A percentile compares a stretch with the other conserved stretches of the same genome.
Evolutionary conservation across 1,284 basidiomycete species (phyloP).

Genomic region (Puccinia triticina): DNA sequence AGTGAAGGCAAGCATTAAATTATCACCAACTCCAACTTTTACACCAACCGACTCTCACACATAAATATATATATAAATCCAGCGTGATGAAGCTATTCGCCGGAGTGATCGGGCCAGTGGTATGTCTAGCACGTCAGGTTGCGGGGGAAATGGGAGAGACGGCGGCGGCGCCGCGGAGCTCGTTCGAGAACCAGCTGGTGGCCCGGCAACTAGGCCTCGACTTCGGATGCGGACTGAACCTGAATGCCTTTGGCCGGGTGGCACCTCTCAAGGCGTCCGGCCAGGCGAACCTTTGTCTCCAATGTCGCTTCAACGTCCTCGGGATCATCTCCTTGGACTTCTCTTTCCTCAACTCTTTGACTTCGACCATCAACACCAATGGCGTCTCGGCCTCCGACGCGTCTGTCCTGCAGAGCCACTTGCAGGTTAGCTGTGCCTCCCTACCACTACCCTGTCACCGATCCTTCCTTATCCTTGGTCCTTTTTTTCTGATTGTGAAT

Average conservation of each 20-base stretch:
- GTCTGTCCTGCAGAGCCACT: not conserved
- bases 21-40: no score
- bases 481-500: no score
- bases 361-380: not conserved
- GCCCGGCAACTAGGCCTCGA: not conserved
- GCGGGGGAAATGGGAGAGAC: not conserved
- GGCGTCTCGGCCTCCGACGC: not conserved
- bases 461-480: no score
- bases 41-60: no score
- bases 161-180: not conserved
- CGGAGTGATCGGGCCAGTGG: no score
- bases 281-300: not conserved
- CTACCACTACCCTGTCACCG: not conserved
- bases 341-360: not conserved
- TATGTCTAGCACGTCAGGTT: not conserved
- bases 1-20: no score
- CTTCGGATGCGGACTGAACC: not conserved
- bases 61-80: no score
- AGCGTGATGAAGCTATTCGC: no score
- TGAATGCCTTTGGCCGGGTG: not conserved
- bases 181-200: not conserved
- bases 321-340: not conserved
- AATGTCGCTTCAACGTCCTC: conserved; percentile 10
- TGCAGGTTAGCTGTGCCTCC: not conserved
- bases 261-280: not conserved